phyloP scores from a whole-genome alignment of 2,329 filamentous ascomycete genomes.

The Alternaria arborescens region DNA sequence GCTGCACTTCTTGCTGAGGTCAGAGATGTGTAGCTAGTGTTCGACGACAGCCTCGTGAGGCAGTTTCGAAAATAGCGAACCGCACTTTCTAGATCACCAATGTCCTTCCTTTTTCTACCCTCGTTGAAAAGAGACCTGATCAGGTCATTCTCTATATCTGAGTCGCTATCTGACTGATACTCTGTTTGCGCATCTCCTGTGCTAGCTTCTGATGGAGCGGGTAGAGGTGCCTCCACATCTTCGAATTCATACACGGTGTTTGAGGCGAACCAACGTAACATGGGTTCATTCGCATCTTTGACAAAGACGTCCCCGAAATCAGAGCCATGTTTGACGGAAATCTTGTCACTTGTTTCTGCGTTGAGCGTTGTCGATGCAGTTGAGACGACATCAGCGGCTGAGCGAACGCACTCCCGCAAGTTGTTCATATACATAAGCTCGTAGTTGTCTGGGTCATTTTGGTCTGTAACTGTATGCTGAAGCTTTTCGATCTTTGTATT shows the following conservation, averaged over 20 bases:
- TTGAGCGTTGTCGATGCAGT: constrained; percentile 33
- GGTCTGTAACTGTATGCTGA: constrained; percentile 15
- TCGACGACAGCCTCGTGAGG: constrained; percentile 19
- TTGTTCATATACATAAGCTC: constrained; percentile 31
- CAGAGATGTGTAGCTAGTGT: constrained; percentile 17
- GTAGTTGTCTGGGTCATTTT: constrained; percentile 16
- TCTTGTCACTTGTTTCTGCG: constrained; percentile 21
- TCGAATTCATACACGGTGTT: constrained; percentile 34
- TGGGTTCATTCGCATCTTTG: constrained; percentile 23
- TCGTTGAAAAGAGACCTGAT: constrained; percentile 27
- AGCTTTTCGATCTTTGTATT: constrained; percentile 33
- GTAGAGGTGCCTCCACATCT: constrained; percentile 16
- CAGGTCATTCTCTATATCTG: constrained; percentile 29
- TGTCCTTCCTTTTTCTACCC: constrained; percentile 23
- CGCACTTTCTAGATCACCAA: constrained; percentile 23
- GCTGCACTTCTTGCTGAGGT: constrained; percentile 14
- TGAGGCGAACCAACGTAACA: constrained; percentile 33
- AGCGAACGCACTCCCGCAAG: constrained; percentile 32
- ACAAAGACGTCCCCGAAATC: constrained; percentile 34
- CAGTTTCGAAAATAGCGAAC: constrained; percentile 28
- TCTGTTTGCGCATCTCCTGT: constrained; percentile 13
- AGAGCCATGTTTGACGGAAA: constrained; percentile 27
- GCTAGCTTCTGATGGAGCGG: constrained; percentile 22
- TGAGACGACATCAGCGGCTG: constrained; percentile 34
- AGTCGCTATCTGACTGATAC: constrained; percentile 30